Conservation (phyloP, 805 yeast species). For the Starmerella cellae region DNA sequence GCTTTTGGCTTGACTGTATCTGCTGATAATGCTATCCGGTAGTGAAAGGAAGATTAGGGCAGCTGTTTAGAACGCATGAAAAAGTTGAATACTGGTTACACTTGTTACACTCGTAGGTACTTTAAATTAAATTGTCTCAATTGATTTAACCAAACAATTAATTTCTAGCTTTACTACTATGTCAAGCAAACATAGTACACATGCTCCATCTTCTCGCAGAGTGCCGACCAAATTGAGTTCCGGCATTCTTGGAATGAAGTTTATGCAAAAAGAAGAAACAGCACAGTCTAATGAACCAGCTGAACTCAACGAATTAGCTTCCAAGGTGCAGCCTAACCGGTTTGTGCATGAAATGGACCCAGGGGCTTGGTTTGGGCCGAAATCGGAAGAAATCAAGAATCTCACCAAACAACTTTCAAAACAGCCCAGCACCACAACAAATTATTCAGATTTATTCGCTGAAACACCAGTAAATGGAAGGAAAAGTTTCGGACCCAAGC, state of each 20-base stretch:
- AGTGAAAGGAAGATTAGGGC: too few species aligned
- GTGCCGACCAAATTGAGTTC: constrained; percentile 18
- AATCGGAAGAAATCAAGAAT: neutral
- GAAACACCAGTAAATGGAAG: constrained; percentile 4
- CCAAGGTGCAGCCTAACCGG: neutral
- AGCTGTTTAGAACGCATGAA: too few species aligned
- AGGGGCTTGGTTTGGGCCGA: constrained; percentile 9
- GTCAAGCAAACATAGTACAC: too few species aligned
- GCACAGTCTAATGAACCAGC: neutral
- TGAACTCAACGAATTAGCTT: neutral
- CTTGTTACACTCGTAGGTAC: too few species aligned
- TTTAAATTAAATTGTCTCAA: too few species aligned
- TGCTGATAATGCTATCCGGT: too few species aligned
- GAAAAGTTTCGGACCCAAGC: constrained; percentile 6
- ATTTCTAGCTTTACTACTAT: too few species aligned
- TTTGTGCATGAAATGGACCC: constrained; percentile 12
- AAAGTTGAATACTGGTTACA: too few species aligned
- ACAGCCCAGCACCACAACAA: neutral
- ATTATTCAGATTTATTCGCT: constrained; percentile 10
- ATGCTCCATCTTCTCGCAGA: too few species aligned
- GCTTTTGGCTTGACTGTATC: too few species aligned
- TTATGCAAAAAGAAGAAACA: constrained; percentile 16
- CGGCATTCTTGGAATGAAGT: constrained; percentile 22
- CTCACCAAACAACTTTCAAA: neutral
- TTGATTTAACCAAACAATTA: too few species aligned